These are phyloP conservation scores for Musa beccarii DNA, from an alignment of 176 grass and related monocot genomes.

Conservation along the genomic window DNA sequence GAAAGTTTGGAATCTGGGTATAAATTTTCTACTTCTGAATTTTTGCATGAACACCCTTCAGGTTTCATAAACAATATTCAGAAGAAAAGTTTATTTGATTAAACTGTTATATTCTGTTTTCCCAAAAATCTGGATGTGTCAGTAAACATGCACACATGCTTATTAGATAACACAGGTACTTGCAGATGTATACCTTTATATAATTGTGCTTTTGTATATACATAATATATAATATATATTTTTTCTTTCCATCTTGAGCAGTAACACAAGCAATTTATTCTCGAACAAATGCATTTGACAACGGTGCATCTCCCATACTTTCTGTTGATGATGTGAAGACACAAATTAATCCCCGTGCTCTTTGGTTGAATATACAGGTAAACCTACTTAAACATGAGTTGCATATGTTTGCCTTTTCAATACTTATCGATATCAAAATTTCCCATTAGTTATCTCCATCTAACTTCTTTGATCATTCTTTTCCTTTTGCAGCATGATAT, in stretches of 20 bases:
- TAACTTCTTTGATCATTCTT: background rate
- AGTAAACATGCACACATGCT: no score
- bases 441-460: background rate
- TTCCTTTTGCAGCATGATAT: conserved; percentile 56
- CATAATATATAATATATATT: no score
- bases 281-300: conserved; percentile 41
- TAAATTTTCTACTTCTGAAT: no score
- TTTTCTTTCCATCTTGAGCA: conserved; percentile 17
- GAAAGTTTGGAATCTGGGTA: no score
- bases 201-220: no score
- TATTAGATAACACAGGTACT: no score
- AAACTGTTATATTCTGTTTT: no score
- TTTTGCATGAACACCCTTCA: no score
- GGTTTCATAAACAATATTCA: no score
- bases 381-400: conserved; percentile 4
- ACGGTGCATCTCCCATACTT: conserved; percentile 32
- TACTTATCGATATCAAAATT: background rate
- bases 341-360: conserved; percentile 44
- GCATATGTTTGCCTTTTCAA: background rate
- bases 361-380: conserved; percentile 95
- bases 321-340: conserved; percentile 55
- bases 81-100: no score
- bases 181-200: no score
- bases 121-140: no score
- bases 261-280: conserved; percentile 39